Percentiles rank a stretch among this genome's conserved stretches.
Evolutionary conservation across 2,329 filamentous ascomycete species (phyloP).

Genomic region (Aspergillus hortae): DNA sequence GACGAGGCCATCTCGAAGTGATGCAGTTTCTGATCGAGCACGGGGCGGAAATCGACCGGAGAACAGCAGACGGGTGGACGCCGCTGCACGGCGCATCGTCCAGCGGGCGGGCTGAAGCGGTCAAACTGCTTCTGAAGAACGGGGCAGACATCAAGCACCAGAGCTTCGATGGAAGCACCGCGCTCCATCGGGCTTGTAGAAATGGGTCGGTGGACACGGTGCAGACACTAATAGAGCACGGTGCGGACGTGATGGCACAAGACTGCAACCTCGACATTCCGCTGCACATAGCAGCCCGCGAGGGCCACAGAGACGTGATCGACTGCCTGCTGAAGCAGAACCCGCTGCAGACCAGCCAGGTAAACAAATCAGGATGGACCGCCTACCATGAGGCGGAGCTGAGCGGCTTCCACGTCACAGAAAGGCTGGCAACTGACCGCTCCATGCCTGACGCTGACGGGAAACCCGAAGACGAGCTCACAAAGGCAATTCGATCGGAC

Average conservation of each 20-base stretch:
- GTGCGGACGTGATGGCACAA: not conserved
- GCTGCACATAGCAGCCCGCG: not conserved
- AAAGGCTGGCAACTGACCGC: not conserved
- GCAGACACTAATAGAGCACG: not conserved
- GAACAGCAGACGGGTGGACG: slow-evolving; percentile 2
- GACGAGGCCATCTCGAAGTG: not conserved
- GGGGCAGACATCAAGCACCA: not conserved
- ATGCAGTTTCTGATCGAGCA: not conserved
- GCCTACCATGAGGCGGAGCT: slow-evolving; percentile 1
- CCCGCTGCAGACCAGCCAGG: not conserved
- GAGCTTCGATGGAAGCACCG: not conserved
- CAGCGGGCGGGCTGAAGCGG: not conserved
- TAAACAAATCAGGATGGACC: not conserved
- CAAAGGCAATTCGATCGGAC: not conserved
- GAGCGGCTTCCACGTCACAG: not conserved
- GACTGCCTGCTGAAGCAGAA: not conserved
- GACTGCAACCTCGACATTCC: not conserved
- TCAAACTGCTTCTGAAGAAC: not conserved
- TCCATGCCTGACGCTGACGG: not conserved
- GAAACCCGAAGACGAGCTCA: not conserved
- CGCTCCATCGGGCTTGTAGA: not conserved
- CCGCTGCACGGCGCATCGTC: slow-evolving; percentile 3
- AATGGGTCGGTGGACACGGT: not conserved
- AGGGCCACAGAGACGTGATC: not conserved
- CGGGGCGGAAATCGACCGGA: not conserved